Conservation (phyloP, 345 rosid genomes). For the Rhizophora apiculata region DNA sequence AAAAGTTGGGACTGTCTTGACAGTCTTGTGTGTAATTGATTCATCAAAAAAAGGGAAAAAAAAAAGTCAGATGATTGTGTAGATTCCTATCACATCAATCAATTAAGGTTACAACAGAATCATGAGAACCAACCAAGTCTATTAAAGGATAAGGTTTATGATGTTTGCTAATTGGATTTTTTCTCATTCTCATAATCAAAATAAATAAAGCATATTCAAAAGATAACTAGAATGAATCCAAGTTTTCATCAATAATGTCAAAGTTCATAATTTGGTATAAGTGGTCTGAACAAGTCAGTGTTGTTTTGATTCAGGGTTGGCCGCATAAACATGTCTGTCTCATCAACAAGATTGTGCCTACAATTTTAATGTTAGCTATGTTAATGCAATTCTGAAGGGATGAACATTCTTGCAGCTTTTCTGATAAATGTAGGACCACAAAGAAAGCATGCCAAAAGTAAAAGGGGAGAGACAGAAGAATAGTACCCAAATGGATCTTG, state of each 20-base stretch:
- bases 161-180: too few relatives aligned
- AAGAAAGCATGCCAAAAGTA: background rate
- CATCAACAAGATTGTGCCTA: background rate
- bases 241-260: too few relatives aligned
- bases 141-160: too few relatives aligned
- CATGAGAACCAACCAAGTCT: background rate
- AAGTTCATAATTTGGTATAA: too few relatives aligned
- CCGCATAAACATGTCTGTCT: background rate
- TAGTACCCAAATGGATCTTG: conserved; percentile 75
- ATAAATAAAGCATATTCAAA: too few relatives aligned
- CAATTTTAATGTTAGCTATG: background rate
- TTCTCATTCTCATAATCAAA: too few relatives aligned
- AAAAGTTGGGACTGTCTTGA: background rate
- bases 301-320: background rate
- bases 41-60: background rate
- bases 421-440: background rate
- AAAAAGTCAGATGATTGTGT: background rate
- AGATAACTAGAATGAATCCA: too few relatives aligned
- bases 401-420: conserved; percentile 8
- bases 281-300: too few relatives aligned
- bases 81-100: background rate
- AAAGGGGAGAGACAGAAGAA: conserved; percentile 8
- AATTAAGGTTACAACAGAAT: conserved; percentile 3
- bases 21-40: background rate
- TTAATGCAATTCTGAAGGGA: background rate